Base-by-base conservation (phyloP, 1,284 basidiomycete genomes). In the Termitomyces sp. region DNA sequence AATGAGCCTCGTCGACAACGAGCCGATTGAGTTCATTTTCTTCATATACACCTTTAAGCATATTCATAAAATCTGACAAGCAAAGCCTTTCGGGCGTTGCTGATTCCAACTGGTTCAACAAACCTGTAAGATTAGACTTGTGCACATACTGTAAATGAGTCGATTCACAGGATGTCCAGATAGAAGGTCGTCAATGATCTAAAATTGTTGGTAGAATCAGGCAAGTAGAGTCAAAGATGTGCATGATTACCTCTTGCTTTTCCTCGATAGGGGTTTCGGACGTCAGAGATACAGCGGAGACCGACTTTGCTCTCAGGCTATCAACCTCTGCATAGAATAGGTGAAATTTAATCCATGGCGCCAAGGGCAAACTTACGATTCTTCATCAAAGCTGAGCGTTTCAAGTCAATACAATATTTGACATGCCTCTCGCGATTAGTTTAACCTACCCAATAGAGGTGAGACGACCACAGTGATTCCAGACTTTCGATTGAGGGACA, bases 1-100 rank as follows among this genome's bases (percentile, higher is more conserved):
- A 92, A 67, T 93, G 91, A 0, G 90, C 91, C 85, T 95, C 92
- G 60, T 94, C 90, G 2, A 92, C 77, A 3, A 94, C 88, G 17
- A 93, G 69, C 3, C 90, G 74, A 52, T 83, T 84, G 8, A 94
- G 70, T 56, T 83, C 76, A 12, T 75, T 73, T 24, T 83, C 76
- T 10, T 72, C 64, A 55, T 89, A 76, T 1, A 87, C 68, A 0
- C 64, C 69, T 7, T 73, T 69, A 26, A 94, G 71, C 2, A 83
- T 68, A 24, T 68, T 67, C 58, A 75, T 68, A 56, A 90, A 82
- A 21, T 83, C 81, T 2, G 70, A 55, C 0, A 73, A 79, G 53
- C 79, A 80, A 40, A 93, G 72, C 46, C 81, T 83, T 64, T 94
- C 92, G 0, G 92, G 91, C 0, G 92, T 94, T 54, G 68, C 71